Evolutionary conservation across 805 yeast genomes (phyloP).

Genomic region (Saccharomycopsis sp.): DNA sequence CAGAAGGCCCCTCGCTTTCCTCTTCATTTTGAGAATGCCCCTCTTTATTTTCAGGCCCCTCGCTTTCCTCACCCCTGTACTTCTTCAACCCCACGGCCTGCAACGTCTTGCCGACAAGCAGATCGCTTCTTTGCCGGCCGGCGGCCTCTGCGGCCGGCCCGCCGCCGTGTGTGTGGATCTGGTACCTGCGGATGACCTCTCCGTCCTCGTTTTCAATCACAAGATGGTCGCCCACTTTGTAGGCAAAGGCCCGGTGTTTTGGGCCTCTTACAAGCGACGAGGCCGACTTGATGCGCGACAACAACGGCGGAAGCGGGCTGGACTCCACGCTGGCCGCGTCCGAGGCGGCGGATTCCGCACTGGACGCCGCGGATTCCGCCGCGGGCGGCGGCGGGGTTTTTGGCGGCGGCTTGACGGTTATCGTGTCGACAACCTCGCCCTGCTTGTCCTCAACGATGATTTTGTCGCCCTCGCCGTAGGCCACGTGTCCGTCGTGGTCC

Average conservation of each 20-base stretch:
- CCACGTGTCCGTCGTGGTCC: conserved; percentile 29
- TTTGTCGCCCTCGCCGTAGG: conserved; percentile 62
- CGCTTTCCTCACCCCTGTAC: conserved; percentile 2
- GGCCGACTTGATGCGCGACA: not conserved
- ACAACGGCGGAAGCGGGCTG: not conserved
- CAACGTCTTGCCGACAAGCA: conserved; percentile 18
- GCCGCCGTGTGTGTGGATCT: conserved; percentile 49
- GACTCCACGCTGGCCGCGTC: not conserved
- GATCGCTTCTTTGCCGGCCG: not conserved
- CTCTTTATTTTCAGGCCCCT: not conserved
- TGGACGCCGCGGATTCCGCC: no score
- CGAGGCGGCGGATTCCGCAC: no score
- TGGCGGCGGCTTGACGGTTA: conserved; percentile 21
- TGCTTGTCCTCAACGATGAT: conserved; percentile 74
- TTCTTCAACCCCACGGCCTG: conserved; percentile 18
- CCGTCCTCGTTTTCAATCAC: conserved; percentile 89
- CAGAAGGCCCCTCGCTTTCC: conserved; percentile 2
- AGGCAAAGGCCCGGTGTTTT: conserved; percentile 52
- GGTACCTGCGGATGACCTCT: conserved; percentile 79
- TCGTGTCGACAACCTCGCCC: conserved; percentile 71
- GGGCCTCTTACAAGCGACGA: conserved; percentile 24
- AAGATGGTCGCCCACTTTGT: conserved; percentile 68
- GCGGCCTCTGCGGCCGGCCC: not conserved
- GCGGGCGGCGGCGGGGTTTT: not conserved
- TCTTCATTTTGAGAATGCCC: not conserved